phyloP scores from a whole-genome alignment of 805 yeast species.

The Yarrowia yakushimensis region DNA sequence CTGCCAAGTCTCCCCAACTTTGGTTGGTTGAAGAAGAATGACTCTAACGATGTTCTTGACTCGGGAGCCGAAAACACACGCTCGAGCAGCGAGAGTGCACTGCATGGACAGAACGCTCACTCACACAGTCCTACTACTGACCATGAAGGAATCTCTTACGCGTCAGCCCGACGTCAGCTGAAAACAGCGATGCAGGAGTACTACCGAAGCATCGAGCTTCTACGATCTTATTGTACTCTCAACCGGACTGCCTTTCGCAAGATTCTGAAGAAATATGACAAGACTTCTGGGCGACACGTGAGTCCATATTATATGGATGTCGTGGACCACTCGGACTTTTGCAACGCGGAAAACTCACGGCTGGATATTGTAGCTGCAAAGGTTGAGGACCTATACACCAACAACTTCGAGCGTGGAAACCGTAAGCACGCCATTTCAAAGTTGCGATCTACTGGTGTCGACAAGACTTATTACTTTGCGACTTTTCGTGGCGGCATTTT shows the following conservation, averaged over 20 bases:
- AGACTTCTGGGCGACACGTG: constrained; percentile 50
- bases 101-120: constrained; percentile 28
- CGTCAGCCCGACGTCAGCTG: constrained; percentile 62
- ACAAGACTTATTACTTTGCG: constrained; percentile 40
- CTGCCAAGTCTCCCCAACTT: constrained; percentile 23
- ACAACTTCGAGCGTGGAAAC: constrained; percentile 65
- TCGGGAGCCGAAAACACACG: not conserved
- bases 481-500: constrained; percentile 61
- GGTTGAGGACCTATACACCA: constrained; percentile 65
- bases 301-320: constrained; percentile 53
- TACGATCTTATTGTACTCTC: constrained; percentile 65
- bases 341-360: constrained; percentile 51
- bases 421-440: constrained; percentile 70
- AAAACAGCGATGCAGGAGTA: constrained; percentile 67
- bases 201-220: constrained; percentile 66
- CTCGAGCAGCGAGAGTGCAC: not conserved
- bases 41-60: constrained; percentile 26
- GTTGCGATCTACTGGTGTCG: constrained; percentile 49
- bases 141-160: constrained; percentile 49
- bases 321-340: constrained; percentile 55
- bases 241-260: constrained; percentile 89
- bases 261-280: constrained; percentile 86
- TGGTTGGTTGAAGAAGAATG: constrained; percentile 20
- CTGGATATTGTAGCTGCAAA: constrained; percentile 60
- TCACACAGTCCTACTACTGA: constrained; percentile 2